Evolutionary conservation across 2,329 filamentous ascomycete genomes (phyloP).

Genomic region (Neodidymelliopsis sp.): DNA sequence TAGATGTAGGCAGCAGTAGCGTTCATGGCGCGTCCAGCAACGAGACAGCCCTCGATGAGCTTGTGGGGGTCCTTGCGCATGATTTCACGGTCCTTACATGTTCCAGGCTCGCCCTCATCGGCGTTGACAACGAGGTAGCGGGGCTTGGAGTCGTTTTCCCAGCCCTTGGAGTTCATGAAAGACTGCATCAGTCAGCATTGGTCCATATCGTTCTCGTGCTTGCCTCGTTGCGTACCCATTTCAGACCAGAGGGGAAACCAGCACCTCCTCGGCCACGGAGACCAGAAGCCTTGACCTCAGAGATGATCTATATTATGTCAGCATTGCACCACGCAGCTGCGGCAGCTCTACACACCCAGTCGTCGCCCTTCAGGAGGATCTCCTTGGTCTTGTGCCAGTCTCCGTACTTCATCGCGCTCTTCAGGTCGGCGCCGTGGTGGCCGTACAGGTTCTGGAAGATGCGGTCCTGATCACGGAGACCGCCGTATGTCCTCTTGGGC

Average conservation of each 20-base stretch:
- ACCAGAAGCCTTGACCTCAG: slow-evolving; percentile 95
- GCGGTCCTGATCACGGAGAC: slow-evolving; percentile 92
- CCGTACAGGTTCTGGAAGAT: slow-evolving; percentile 99
- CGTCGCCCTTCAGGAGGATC: slow-evolving; percentile 94
- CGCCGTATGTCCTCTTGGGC: slow-evolving; percentile 76
- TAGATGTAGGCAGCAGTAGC: slow-evolving; percentile 99
- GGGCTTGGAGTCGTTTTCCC: slow-evolving; percentile 97
- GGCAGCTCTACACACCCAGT: slow-evolving; percentile 68
- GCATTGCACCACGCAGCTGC: slow-evolving; percentile 10
- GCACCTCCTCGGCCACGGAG: slow-evolving; percentile 95
- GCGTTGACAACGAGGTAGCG: slow-evolving; percentile 98
- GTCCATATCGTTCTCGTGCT: not conserved
- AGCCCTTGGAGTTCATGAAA: slow-evolving; percentile 99
- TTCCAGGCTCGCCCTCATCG: slow-evolving; percentile 97
- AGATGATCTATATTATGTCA: slow-evolving; percentile 74
- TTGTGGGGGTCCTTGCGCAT: slow-evolving; percentile 99
- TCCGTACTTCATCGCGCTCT: slow-evolving; percentile 95
- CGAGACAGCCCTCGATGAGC: slow-evolving; percentile 94
- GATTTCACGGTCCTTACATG: slow-evolving; percentile 99
- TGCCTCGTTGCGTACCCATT: slow-evolving; percentile 76
- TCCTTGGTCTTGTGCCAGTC: slow-evolving; percentile 99
- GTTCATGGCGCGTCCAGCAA: slow-evolving; percentile 98
- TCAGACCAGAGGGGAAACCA: slow-evolving; percentile 96
- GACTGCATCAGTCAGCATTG: slow-evolving; percentile 65
- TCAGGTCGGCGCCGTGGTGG: slow-evolving; percentile 88